Base-by-base conservation (phyloP, 768 basidiomycete genomes). In the Psilocybe cyanescens region DNA sequence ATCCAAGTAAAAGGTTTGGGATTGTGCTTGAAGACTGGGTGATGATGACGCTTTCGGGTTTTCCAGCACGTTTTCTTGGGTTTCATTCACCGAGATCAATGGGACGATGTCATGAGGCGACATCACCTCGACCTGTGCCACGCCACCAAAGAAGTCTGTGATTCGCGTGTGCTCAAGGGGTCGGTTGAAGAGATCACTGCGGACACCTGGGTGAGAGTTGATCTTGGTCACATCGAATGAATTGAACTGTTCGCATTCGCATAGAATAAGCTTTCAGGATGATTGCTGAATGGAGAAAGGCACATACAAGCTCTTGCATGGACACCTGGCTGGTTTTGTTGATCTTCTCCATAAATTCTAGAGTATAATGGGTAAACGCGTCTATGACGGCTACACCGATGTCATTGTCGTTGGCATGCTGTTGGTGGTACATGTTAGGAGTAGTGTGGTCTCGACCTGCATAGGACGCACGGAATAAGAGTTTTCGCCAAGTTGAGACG, bases 301-400 rank as follows among this genome's bases (percentile, higher is more conserved):
- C 39, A 79, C 90, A 47, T 60, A 95, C 95, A 53, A 97, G 81
- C 68, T 97, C 92, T 58, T 88, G 81, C 82, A 97, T 83, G 12
- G 91, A 90, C 16, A 82, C 81, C 47, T 87, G 85, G 51, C 89
- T 91, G 0, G 96, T 96, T 75, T 97, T 97, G 77, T 95, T 93
- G 68, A 97, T 89, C 16, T 86, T 84, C 73, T 99, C 97, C 83
- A 99, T 88, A 73, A 87, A 95, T 64, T 95, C 85, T 8, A 99
- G 85, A 30, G 96, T 81, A 68, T 91, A 91, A 76, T 99, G 97
- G 0, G 97, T 99, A 71, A 87, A 99, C 12, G 88, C 86, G 72
- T 99, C 97, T 63, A 98, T 97, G 52, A 99, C 95, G 0, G 95
- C 89, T 0, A 99, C 94, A 3, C 97, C 97, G 30, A 99, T 88